Evolutionary conservation across 1,139 yeast genomes (phyloP), one percentile per base, ranked within the genome.

Genomic region (Blastobotrys capitulatus): DNA sequence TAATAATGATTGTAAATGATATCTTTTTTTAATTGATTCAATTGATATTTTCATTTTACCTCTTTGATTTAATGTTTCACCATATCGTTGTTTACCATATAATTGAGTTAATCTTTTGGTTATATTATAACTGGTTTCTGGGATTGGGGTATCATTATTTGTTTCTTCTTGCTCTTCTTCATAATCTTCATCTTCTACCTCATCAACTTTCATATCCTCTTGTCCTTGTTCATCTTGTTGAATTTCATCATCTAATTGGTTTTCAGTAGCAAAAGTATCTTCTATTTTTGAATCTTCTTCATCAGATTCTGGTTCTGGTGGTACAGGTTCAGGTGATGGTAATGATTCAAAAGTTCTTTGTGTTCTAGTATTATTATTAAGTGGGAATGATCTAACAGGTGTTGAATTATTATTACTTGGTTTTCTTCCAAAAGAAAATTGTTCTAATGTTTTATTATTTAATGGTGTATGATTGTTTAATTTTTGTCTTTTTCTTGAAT

Each of bases 1-100:
- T 9, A 35, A 9, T 9, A 20, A 12, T 7, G 13, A 12, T 20
- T 20, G 46, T 10, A 35, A 18, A 3, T 6, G 25, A n/a, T n/a
- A 22, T 16, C 40, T 18, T 16, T n/a, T 10, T 13, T 16, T 18
- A 19, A 34, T 46, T 8, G 5, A 9, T 6, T 29, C 39, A 34
- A 42, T 20, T 3, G 18, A 12, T 13, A 12, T 25, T 4, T 29
- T 32, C 34, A 40, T 16, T 22, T 7, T 20, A 19, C 26, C 19
- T 13, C 34, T 32, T 12, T 29, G 46, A 38, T 41, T 44, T 19
- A 41, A 40, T 9, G 49, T 48, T 13, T 40, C 48, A 18, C 44
- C 37, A 10, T 45, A 26, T 10, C 45, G 39, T 13, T 18, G 36
- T 18, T 35, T 41, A 10, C 44, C 44, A 31, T 35, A 27, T 2